Conservation (phyloP, 768 basidiomycete genomes). For the Collybia mongolica region DNA sequence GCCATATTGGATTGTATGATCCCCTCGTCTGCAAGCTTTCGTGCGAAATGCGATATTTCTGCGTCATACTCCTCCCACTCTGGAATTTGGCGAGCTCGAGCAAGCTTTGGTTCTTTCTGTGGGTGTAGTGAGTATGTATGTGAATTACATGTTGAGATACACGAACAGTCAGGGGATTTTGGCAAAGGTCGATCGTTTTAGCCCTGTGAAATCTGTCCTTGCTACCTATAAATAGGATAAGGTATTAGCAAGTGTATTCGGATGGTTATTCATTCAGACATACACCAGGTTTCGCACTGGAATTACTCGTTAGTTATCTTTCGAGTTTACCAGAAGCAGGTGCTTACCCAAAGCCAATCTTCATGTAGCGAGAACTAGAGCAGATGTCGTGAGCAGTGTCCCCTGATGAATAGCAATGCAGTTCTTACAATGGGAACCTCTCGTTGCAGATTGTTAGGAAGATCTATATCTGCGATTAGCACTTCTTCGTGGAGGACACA, state of each 20-base stretch:
- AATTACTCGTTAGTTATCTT: conserved; percentile 1
- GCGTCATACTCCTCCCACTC: conserved; percentile 96
- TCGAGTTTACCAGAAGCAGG: not conserved
- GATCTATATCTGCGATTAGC: conserved; percentile 47
- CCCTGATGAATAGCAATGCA: not conserved
- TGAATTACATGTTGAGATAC: not conserved
- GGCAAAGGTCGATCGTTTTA: conserved; percentile 94
- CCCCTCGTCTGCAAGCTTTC: conserved; percentile 67
- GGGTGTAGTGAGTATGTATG: not conserved
- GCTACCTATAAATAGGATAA: conserved; percentile 49
- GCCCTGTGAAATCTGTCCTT: conserved; percentile 79
- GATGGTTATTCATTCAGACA: conserved; percentile 20
- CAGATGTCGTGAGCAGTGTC: not conserved
- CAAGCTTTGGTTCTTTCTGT: conserved; percentile 96
- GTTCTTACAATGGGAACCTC: conserved; percentile 87
- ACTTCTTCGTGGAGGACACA: not conserved
- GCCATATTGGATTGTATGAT: conserved; percentile 66
- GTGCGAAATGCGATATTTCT: conserved; percentile 85
- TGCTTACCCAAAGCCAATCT: conserved; percentile 92
- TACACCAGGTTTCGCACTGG: conserved; percentile 99
- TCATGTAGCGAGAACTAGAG: conserved; percentile 80
- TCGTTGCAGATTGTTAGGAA: conserved; percentile 93
- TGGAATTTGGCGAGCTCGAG: conserved; percentile 90
- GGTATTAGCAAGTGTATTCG: not conserved
- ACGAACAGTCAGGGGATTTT: conserved; percentile 90